Percentiles rank a stretch among this genome's conserved stretches.
Conservation (phyloP, 805 yeast genomes). For the Saccharomycopsis babjevae region DNA sequence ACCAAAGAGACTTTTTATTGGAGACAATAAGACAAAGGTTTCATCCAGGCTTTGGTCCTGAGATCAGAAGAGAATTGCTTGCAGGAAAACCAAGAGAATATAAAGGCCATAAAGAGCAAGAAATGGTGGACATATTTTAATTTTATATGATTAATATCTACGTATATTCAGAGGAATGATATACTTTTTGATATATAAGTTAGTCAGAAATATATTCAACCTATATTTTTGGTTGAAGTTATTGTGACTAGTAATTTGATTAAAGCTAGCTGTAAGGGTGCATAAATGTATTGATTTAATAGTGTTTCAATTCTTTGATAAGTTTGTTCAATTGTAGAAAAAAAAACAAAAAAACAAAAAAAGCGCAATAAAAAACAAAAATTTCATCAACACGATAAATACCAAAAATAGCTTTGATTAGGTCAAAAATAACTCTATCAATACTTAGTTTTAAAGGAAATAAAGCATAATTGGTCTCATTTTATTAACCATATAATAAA, state of each 20-base stretch:
- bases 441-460: too few species aligned
- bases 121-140: constrained; percentile 21
- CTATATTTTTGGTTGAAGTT: background rate
- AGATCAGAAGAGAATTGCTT: constrained; percentile 82
- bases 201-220: too few species aligned
- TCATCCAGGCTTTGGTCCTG: constrained; percentile 85
- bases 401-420: too few species aligned
- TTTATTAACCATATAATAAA: too few species aligned
- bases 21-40: constrained; percentile 86
- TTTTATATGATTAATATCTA: background rate
- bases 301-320: background rate
- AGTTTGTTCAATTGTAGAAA: background rate
- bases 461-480: too few species aligned
- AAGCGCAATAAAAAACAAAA: background rate
- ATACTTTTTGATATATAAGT: background rate
- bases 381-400: background rate
- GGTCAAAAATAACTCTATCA: too few species aligned
- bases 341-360: background rate
- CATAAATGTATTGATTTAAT: background rate
- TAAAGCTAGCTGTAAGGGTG: background rate
- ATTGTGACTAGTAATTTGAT: background rate
- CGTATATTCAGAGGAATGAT: background rate
- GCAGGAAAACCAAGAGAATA: constrained; percentile 68
- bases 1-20: constrained; percentile 87
- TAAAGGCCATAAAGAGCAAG: constrained; percentile 20